A percentile compares a stretch with the other conserved stretches of the same genome.
Conservation (phyloP, 306 rosid genomes). For the Mimosa bimucronata region DNA sequence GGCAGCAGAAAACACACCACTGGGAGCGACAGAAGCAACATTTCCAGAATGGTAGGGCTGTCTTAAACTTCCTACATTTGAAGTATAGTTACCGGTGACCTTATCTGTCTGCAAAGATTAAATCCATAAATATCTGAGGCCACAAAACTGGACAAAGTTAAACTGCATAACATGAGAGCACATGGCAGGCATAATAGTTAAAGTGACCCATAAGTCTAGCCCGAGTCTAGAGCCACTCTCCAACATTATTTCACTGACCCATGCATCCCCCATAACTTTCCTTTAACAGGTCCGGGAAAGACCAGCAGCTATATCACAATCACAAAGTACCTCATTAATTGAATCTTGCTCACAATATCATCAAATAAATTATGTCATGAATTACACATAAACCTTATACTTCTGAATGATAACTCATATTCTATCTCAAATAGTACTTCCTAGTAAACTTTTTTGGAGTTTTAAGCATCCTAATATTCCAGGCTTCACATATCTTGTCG, state of each 20-base stretch:
- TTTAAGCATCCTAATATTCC: background rate
- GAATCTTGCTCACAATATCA: no score
- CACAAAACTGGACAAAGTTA: constrained; percentile 10
- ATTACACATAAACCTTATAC: background rate
- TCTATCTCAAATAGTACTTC: background rate
- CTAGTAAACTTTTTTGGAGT: background rate
- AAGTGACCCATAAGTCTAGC: no score
- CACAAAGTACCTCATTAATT: no score
- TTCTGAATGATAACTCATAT: background rate
- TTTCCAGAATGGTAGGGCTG: constrained; percentile 45
- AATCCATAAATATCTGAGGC: constrained; percentile 32
- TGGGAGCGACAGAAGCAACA: constrained; percentile 55
- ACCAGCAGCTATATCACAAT: no score
- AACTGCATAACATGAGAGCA: background rate
- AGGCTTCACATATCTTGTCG: background rate
- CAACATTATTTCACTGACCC: no score
- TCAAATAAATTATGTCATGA: background rate
- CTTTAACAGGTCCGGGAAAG: no score
- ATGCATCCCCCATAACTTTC: no score
- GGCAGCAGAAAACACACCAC: constrained; percentile 52
- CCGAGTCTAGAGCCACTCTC: no score
- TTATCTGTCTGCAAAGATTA: constrained; percentile 60
- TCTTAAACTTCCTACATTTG: constrained; percentile 37
- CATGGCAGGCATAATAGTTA: background rate
- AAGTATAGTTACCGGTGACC: constrained; percentile 30